Base-by-base conservation (phyloP, 176 grass and related monocot genomes). In the Aegilops umbellulata region DNA sequence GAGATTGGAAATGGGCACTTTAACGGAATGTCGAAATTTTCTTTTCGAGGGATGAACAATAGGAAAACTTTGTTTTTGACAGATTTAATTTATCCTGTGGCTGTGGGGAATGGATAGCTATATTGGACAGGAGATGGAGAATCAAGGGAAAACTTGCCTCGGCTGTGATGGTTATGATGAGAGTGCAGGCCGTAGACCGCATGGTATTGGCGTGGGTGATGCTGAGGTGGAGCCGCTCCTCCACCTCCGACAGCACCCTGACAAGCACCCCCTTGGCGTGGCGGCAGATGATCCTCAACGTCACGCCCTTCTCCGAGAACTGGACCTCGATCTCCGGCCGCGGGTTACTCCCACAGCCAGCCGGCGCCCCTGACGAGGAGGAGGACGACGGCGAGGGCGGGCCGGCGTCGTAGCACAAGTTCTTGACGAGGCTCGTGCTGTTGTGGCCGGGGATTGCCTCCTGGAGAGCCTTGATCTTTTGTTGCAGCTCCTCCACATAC, bases 401-500 rank as follows among this genome's bases (percentile, higher is more conserved):
- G 38, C 8, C 70, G 36, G 60, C 62, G 38, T 86, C 79, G 86
- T 2, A 69, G 82, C 34, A 38, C 1, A 38, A 1, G 36, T 60
- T 94, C 36, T 94, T 91, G 41, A 89, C 76, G 39, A 89, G 74
- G 10, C 63, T 90, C 78, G 16, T 77, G 78, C 66, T 17, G 66
- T 19, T 84, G 78, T 60, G 17, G 36, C 62, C 78, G n/a, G 36
- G 5, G 72, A 60, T 32, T 15, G 42, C 24, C 65, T 91, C 88
- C 39, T 41, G 39, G 25, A 93, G 77, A 6, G 65, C 60, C 41
- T 85, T 93, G 75, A 93, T 10, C 87, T 89, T 95, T 35, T 71
- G 76, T 16, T 91, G 71, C 11, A 95, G 94, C 71, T 91, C 88
- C 83, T 91, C 89, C 31, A 95, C 86, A 30, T 93, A 82, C 39